phyloP scores from a whole-genome alignment of 495 filamentous ascomycete genomes.

The Aspergillus avenaceus region DNA sequence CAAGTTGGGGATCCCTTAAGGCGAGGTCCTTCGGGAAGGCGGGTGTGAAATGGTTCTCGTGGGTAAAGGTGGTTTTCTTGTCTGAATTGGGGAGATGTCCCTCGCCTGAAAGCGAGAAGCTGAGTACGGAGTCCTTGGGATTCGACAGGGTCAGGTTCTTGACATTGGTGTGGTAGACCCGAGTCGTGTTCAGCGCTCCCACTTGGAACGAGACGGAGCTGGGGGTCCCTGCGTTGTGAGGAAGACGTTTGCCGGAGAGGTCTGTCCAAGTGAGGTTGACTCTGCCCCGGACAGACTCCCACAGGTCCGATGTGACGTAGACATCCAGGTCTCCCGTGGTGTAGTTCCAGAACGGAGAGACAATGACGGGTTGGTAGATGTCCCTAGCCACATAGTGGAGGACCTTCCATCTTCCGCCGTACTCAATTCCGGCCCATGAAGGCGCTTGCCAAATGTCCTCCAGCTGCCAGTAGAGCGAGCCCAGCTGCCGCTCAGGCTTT shows the following conservation, averaged over 20 bases:
- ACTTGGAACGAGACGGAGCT: slow-evolving; percentile 43
- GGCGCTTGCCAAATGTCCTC: slow-evolving; percentile 70
- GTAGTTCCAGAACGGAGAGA: slow-evolving; percentile 59
- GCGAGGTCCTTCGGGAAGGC: slow-evolving; percentile 47
- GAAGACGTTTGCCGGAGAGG: slow-evolving; percentile 31
- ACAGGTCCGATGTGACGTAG: slow-evolving; percentile 52
- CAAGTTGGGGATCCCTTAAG: slow-evolving; percentile 53
- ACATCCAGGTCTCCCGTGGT: slow-evolving; percentile 51
- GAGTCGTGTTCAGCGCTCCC: slow-evolving; percentile 58
- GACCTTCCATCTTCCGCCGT: slow-evolving; percentile 62
- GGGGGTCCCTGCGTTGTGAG: slow-evolving; percentile 29
- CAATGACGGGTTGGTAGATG: slow-evolving; percentile 56
- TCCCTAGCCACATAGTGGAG: slow-evolving; percentile 59
- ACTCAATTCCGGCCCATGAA: slow-evolving; percentile 63
- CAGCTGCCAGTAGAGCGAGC: slow-evolving; percentile 65
- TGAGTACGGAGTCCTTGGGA: slow-evolving; percentile 45
- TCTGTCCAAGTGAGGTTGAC: slow-evolving; percentile 38
- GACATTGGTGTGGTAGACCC: slow-evolving; percentile 43
- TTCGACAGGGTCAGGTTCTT: slow-evolving; percentile 31
- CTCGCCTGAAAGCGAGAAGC: slow-evolving; percentile 49
- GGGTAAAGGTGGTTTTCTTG: slow-evolving; percentile 41
- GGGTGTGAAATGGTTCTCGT: slow-evolving; percentile 54
- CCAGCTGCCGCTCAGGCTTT: slow-evolving; percentile 56
- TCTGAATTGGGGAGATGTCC: slow-evolving; percentile 53
- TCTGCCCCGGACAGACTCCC: slow-evolving; percentile 29